Conservation (phyloP, 345 rosid genomes). For the Erucastrum elatum region DNA sequence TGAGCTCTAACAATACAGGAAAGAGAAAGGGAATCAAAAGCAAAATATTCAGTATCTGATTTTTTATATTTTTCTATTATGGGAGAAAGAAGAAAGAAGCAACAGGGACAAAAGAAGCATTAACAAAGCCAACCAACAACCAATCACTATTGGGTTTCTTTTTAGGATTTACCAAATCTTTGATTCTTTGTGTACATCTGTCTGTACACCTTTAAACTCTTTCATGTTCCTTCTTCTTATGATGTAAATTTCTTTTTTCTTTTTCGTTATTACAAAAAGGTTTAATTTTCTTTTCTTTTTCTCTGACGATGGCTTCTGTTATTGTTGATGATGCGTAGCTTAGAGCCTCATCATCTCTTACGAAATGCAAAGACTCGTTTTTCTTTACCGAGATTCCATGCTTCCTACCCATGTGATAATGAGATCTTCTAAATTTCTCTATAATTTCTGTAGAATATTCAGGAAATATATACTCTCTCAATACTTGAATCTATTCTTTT, state of each 20-base stretch:
- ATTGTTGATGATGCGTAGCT: neutral
- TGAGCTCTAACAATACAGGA: neutral
- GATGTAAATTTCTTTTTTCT: constrained; percentile 23
- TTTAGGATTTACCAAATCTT: constrained; percentile 42
- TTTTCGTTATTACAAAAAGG: neutral
- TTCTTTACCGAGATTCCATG: neutral
- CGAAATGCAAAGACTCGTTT: neutral
- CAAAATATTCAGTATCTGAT: constrained; percentile 21
- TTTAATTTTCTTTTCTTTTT: neutral
- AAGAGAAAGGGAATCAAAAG: neutral
- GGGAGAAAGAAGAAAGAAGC: constrained; percentile 31
- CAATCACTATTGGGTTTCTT: constrained; percentile 29
- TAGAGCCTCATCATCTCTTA: constrained; percentile 7
- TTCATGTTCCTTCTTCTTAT: constrained; percentile 11
- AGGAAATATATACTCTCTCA: too few relatives aligned
- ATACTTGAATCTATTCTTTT: too few relatives aligned
- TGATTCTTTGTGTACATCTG: constrained; percentile 40
- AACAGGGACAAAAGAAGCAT: constrained; percentile 27
- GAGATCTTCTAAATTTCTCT: neutral
- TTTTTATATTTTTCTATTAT: constrained; percentile 20
- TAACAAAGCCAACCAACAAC: constrained; percentile 18
- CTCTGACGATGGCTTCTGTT: neutral
- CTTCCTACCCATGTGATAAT: neutral
- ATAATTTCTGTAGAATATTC: neutral
- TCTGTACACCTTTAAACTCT: constrained; percentile 1